A percentile compares a stretch with the other conserved stretches of the same genome.
Evolutionary conservation across 306 rosid species (phyloP).

Genomic region (Lathyrus oleraceus): DNA sequence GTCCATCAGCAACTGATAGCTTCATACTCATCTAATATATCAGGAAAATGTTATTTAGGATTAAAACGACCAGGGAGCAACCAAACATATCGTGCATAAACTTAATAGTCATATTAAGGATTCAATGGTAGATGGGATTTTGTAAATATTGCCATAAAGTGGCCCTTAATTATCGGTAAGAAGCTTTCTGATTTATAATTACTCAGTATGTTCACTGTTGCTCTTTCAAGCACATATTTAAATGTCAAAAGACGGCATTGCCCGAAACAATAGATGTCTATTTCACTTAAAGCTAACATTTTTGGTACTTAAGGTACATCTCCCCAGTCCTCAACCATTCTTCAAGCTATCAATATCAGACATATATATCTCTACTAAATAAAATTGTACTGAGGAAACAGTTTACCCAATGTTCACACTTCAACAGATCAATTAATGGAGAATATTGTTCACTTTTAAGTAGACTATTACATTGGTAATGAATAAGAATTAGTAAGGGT

Average conservation of each 20-base stretch:
- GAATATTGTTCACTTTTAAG: not conserved
- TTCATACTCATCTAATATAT: conserved; percentile 77
- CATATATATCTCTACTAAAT: not conserved
- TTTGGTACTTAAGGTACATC: not conserved
- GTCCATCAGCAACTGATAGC: conserved; percentile 81
- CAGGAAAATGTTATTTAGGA: conserved; percentile 19
- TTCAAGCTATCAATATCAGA: not conserved
- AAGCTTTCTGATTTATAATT: conserved; percentile 2
- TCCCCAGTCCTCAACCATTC: not conserved
- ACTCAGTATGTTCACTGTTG: not conserved
- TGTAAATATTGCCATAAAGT: conserved; percentile 1
- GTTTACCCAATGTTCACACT: conserved; percentile 3
- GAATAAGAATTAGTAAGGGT: not conserved
- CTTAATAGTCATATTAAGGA: not conserved
- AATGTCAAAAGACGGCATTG: conserved; percentile 12
- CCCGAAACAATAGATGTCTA: not conserved
- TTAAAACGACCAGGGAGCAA: not conserved
- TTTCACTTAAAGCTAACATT: not conserved
- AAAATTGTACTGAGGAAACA: conserved; percentile 3
- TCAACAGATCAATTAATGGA: not conserved
- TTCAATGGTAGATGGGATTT: not conserved
- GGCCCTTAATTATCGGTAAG: conserved; percentile 8
- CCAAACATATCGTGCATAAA: conserved; percentile 8
- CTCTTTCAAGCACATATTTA: not conserved
- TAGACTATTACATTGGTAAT: not conserved